Evolutionary conservation across 176 grass and related monocot species (phyloP).

Genomic region (Oryza meridionalis): DNA sequence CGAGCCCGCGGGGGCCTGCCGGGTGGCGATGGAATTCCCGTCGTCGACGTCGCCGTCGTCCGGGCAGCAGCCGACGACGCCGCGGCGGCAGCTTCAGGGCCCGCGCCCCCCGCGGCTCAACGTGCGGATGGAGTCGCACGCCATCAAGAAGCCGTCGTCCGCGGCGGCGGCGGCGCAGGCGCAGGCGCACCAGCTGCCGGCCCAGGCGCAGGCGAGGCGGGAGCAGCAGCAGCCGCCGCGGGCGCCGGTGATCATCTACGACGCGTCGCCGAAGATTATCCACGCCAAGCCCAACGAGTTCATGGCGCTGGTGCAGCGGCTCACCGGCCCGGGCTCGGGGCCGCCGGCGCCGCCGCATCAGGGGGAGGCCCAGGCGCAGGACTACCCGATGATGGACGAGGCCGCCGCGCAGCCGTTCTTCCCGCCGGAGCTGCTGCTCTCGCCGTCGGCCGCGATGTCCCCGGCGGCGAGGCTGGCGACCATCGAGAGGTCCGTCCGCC

Average conservation of each 20-base stretch:
- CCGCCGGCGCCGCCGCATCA: neutral
- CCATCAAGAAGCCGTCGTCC: slow-evolving; percentile 74
- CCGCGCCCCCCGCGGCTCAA: slow-evolving; percentile 71
- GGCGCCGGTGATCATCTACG: slow-evolving; percentile 91
- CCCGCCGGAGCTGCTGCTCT: slow-evolving; percentile 49
- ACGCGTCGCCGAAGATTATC: slow-evolving; percentile 91
- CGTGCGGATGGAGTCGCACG: slow-evolving; percentile 73
- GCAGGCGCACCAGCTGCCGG: slow-evolving; percentile 22
- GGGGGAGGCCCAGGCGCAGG: neutral
- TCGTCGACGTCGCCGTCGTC: slow-evolving; percentile 14
- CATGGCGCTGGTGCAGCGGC: slow-evolving; percentile 89
- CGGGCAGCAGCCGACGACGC: slow-evolving; percentile 28
- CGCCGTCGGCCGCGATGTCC: slow-evolving; percentile 65
- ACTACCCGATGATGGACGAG: neutral
- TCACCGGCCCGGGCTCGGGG: slow-evolving; percentile 61
- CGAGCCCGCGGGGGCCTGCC: neutral
- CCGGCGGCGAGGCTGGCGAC: slow-evolving; percentile 82
- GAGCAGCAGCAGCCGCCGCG: neutral
- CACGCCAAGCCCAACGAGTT: slow-evolving; percentile 85
- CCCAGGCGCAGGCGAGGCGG: neutral
- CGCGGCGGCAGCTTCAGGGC: slow-evolving; percentile 74
- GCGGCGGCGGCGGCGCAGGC: too few relatives aligned
- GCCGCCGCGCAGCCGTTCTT: slow-evolving; percentile 22
- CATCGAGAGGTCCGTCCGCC: slow-evolving; percentile 65
- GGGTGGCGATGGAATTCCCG: neutral